phyloP scores from a whole-genome alignment of 768 basidiomycete genomes.

The Termitomyces sp. region DNA sequence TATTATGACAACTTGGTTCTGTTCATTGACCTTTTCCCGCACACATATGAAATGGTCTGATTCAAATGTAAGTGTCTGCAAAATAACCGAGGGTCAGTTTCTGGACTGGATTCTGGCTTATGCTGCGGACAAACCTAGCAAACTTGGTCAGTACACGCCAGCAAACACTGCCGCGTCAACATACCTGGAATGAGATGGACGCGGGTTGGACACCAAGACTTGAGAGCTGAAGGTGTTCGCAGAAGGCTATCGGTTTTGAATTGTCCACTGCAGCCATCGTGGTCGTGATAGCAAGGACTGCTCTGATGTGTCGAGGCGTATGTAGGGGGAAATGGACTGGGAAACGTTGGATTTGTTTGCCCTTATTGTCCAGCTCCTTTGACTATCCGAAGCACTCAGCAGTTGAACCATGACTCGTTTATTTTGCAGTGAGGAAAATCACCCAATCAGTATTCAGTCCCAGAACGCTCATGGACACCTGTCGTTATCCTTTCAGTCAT shows the following conservation, averaged over 20 bases:
- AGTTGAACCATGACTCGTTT: no score
- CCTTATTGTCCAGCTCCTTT: conserved; percentile 2
- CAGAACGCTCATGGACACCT: no score
- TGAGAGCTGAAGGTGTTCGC: conserved; percentile 90
- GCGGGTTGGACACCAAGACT: conserved; percentile 94
- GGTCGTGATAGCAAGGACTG: conserved; percentile 14
- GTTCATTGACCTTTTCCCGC: conserved; percentile 90
- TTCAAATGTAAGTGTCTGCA: conserved; percentile 87
- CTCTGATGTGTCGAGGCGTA: conserved; percentile 5
- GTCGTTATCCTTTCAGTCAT: no score
- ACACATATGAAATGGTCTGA: conserved; percentile 98
- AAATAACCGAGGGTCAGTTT: conserved; percentile 1
- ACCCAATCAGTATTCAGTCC: no score
- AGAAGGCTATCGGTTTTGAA: conserved; percentile 81
- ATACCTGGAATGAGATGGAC: conserved; percentile 94
- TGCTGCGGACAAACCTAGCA: conserved; percentile 25
- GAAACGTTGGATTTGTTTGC: conserved; percentile 8
- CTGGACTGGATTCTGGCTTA: background rate
- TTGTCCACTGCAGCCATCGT: conserved; percentile 42
- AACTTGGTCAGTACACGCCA: conserved; percentile 26
- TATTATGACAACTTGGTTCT: conserved; percentile 98
- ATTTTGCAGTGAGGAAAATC: background rate
- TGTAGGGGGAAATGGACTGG: background rate
- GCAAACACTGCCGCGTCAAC: conserved; percentile 31
- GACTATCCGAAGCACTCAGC: no score